Percentiles rank a stretch among this genome's conserved stretches.
Conservation (phyloP, 2,329 filamentous ascomycete species). For the Cordyceps cateniannulata region DNA sequence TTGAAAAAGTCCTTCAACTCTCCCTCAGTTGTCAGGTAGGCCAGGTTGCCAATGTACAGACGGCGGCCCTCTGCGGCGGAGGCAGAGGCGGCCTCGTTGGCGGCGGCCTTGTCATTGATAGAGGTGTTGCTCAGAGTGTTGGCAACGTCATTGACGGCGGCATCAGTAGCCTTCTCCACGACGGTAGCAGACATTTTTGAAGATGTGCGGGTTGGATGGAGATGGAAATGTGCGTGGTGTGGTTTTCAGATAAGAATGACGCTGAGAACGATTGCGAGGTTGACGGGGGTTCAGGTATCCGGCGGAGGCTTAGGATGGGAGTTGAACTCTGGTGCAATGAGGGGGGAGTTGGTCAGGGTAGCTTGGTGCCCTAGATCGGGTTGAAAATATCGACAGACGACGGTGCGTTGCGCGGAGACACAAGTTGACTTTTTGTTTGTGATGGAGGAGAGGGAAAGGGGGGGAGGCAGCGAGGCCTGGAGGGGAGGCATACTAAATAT, state of each 20-base stretch:
- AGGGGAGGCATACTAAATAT: slow-evolving; percentile 32
- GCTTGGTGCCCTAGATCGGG: slow-evolving; percentile 78
- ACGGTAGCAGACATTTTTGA: slow-evolving; percentile 73
- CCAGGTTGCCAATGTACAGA: slow-evolving; percentile 99
- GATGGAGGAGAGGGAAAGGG: slow-evolving; percentile 30
- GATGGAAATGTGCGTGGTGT: slow-evolving; percentile 33
- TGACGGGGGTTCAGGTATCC: slow-evolving; percentile 25
- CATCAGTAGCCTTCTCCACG: slow-evolving; percentile 58
- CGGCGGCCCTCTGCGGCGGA: slow-evolving; percentile 98
- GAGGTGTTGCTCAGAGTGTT: slow-evolving; percentile 66
- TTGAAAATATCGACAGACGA: slow-evolving; percentile 36
- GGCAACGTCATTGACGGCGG: slow-evolving; percentile 72
- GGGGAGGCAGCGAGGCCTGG: slow-evolving; percentile 22
- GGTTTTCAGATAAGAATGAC: slow-evolving; percentile 43
- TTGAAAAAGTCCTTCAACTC: slow-evolving; percentile 99
- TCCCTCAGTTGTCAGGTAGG: slow-evolving; percentile 99
- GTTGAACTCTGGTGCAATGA: slow-evolving; percentile 69
- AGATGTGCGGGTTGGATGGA: slow-evolving; percentile 28
- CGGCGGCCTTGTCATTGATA: slow-evolving; percentile 53
- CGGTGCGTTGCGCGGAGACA: slow-evolving; percentile 43
- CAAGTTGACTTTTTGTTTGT: slow-evolving; percentile 38
- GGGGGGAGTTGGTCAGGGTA: slow-evolving; percentile 60
- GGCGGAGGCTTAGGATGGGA: slow-evolving; percentile 24
- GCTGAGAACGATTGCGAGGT: slow-evolving; percentile 39
- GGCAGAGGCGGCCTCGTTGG: slow-evolving; percentile 88